A percentile compares a stretch with the other conserved stretches of the same genome.
Conservation (phyloP, 768 basidiomycete genomes). For the Crassisporium funariophilum region DNA sequence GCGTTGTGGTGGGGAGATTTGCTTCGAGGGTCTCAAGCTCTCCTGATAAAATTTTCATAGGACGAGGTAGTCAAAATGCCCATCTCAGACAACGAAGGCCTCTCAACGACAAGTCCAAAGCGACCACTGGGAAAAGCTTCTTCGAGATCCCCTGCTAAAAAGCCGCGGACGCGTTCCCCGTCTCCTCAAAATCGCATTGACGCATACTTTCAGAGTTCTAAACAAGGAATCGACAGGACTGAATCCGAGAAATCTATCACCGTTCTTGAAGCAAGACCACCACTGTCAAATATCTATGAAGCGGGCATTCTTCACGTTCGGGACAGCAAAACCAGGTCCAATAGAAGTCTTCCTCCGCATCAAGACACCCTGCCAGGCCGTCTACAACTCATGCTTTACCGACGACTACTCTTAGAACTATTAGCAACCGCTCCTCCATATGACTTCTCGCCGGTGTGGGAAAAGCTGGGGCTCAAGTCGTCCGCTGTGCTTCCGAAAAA, state of each 20-base stretch:
- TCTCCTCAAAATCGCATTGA: conserved; percentile 13
- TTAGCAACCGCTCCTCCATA: conserved; percentile 45
- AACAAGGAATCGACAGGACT: conserved; percentile 4
- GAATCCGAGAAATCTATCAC: neutral
- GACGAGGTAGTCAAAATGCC: conserved; percentile 48
- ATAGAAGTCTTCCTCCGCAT: conserved; percentile 51
- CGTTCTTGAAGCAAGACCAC: neutral
- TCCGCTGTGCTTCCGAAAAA: conserved; percentile 45
- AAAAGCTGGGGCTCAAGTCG: conserved; percentile 44
- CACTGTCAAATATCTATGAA: neutral
- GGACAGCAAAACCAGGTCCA: conserved; percentile 73
- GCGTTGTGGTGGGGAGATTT: conserved; percentile 62
- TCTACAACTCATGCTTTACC: conserved; percentile 80
- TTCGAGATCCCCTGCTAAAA: conserved; percentile 7
- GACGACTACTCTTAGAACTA: conserved; percentile 59
- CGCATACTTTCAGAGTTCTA: conserved; percentile 15
- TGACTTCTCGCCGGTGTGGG: conserved; percentile 59
- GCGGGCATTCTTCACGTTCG: conserved; percentile 44
- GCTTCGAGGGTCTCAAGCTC: no score
- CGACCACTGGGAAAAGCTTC: conserved; percentile 1
- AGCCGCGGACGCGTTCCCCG: conserved; percentile 2
- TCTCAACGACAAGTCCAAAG: conserved; percentile 7
- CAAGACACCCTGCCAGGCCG: conserved; percentile 60
- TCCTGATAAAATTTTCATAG: conserved; percentile 29
- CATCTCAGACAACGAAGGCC: neutral